Evolutionary conservation across 805 yeast species (phyloP), one percentile per base, ranked within the genome.

Genomic region (Starmerella sp.): DNA sequence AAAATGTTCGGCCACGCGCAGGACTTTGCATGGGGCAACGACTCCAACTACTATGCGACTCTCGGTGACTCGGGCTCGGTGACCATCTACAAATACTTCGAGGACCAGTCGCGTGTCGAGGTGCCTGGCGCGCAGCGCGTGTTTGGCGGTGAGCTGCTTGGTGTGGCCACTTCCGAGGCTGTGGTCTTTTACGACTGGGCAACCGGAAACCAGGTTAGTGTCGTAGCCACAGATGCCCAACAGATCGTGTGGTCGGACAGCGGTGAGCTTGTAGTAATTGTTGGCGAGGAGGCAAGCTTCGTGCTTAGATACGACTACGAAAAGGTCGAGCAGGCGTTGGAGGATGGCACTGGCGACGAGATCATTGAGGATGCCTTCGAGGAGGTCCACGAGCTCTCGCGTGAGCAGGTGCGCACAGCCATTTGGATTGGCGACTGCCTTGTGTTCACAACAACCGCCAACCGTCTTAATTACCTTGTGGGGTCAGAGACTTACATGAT

Each of bases 361-460:
- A 84, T 79, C 39, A 85, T 86, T 39, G 96, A 86, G 66, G 84
- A 79, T 42, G 79, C 91, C 14, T 88, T 93, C 68, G 95, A 86
- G 54, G 90, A 90, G 29, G 74, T 87, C 55, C 80, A 83, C 65
- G 95, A 95, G 58, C 78, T 88, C 57, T 78, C 79, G 55, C 53
- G 57, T 29, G 99, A 93, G 68, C 73, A 82, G 17, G 79, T 91
- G 39, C 80, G 86, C 57, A 83, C 95, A 32, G 97, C 97, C 65
- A 84, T 83, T 69, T 93, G 97, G 89, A 89, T 90, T 64, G 98
- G 97, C 62, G 97, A 93, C 73, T 97, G 93, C 47, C 90, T 91
- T 69, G 80, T 93, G 53, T 93, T 84, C 74, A 87, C 97, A 14
- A 88, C 97, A 2, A 66, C 81, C 17, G 77, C 95, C 29, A 87